Conservation (phyloP, 2,329 filamentous ascomycete genomes). For the Paraphoma chrysanthemicola region DNA sequence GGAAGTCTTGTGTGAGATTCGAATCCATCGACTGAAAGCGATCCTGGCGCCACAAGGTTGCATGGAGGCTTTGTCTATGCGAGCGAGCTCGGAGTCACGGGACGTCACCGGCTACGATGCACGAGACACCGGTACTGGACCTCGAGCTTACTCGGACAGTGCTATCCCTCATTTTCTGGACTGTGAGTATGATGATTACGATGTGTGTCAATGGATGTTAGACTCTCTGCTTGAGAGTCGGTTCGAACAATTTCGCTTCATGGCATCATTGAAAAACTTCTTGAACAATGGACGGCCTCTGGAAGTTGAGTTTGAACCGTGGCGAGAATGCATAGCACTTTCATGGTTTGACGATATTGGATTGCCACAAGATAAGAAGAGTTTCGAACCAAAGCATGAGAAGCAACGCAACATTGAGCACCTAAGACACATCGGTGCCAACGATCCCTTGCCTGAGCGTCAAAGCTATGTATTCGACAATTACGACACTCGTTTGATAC, state of each 20-base stretch:
- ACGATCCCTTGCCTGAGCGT: too few species aligned
- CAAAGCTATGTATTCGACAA: too few species aligned
- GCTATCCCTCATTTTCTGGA: too few species aligned
- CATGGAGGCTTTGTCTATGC: background rate
- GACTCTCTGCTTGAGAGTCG: background rate
- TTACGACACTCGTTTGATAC: too few species aligned
- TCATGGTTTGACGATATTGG: background rate
- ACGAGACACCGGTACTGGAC: background rate
- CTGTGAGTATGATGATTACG: background rate
- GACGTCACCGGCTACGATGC: background rate
- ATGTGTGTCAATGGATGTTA: background rate
- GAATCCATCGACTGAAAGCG: background rate
- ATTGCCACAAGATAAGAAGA: background rate
- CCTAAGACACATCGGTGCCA: too few species aligned
- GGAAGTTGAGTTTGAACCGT: background rate
- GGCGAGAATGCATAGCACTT: background rate
- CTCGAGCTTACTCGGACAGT: background rate
- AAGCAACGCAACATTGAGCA: too few species aligned
- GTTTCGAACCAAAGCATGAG: too few species aligned
- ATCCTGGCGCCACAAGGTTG: background rate
- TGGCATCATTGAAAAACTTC: background rate
- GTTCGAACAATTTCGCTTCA: background rate
- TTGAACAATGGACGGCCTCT: background rate
- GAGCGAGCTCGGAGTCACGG: background rate
- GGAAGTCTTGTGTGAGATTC: background rate